A percentile compares a stretch with the other conserved stretches of the same genome.
Conservation (phyloP, 169 alveolate genomes). For the Plasmodium chabaudi region DNA sequence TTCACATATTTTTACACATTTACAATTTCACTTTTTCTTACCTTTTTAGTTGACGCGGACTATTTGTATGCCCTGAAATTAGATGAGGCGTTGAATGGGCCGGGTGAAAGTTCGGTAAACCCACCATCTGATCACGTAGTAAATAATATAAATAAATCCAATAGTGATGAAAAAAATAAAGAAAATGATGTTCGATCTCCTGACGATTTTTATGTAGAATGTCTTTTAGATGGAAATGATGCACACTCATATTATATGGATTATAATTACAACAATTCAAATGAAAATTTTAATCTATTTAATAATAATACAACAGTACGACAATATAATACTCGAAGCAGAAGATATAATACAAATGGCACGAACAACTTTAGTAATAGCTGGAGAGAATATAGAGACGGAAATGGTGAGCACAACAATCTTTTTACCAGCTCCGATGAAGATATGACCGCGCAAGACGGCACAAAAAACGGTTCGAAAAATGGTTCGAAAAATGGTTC, state of each 20-base stretch:
- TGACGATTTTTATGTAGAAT: conserved; percentile 49
- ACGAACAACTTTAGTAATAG: not conserved
- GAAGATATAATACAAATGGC: not conserved
- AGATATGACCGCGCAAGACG: not conserved
- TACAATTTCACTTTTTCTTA: not conserved
- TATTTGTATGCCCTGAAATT: conserved; percentile 56
- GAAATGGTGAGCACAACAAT: not conserved
- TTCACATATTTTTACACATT: not conserved
- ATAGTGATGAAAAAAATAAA: not conserved
- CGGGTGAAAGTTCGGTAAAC: not conserved
- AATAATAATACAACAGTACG: not conserved
- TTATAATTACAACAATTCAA: not conserved
- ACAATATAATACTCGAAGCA: not conserved
- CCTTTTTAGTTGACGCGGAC: conserved; percentile 38
- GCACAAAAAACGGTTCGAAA: not conserved
- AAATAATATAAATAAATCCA: not conserved
- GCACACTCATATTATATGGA: conserved; percentile 5
- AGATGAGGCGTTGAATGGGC: conserved; percentile 39
- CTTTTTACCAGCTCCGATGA: not conserved
- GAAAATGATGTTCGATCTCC: conserved; percentile 39
- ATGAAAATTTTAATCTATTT: not conserved
- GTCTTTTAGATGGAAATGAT: conserved; percentile 35
- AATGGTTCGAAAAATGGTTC: not conserved
- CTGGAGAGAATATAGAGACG: not conserved
- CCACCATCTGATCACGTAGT: not conserved